A percentile compares a stretch with the other conserved stretches of the same genome.
Conservation (phyloP, 2,329 filamentous ascomycete species). For the Atkinsonella texensis region DNA sequence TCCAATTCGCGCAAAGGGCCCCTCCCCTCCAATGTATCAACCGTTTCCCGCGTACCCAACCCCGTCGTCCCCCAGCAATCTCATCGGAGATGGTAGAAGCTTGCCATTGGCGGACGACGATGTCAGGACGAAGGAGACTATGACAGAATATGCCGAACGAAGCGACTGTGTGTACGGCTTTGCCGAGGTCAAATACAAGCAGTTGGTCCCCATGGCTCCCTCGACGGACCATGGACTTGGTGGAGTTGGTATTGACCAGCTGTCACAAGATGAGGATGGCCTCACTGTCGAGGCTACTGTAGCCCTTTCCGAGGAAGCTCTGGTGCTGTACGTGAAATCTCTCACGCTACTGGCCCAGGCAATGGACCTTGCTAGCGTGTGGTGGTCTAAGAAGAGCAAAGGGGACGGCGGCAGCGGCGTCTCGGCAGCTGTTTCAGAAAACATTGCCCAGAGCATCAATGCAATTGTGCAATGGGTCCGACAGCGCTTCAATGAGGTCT, state of each 20-base stretch:
- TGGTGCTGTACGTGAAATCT: constrained; percentile 94
- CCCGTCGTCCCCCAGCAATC: constrained; percentile 45
- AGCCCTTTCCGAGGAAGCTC: constrained; percentile 79
- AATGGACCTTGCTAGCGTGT: constrained; percentile 87
- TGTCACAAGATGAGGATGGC: constrained; percentile 52
- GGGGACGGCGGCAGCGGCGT: constrained; percentile 37
- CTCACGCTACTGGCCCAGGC: constrained; percentile 81
- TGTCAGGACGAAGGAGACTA: constrained; percentile 59
- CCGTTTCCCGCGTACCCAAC: constrained; percentile 79
- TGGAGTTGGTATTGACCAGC: constrained; percentile 43
- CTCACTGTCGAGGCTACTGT: constrained; percentile 80
- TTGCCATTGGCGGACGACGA: constrained; percentile 62
- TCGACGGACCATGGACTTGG: constrained; percentile 62
- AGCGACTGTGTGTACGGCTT: constrained; percentile 97
- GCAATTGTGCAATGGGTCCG: constrained; percentile 94
- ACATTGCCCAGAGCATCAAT: constrained; percentile 63
- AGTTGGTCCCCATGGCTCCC: constrained; percentile 80
- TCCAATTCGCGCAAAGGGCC: constrained; percentile 51
- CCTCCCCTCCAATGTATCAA: constrained; percentile 66
- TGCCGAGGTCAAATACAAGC: constrained; percentile 96
- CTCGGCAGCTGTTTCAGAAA: constrained; percentile 31
- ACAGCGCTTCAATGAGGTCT: constrained; percentile 85
- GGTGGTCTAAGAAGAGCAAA: constrained; percentile 77
- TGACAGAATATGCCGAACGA: constrained; percentile 84
- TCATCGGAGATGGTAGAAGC: constrained; percentile 52